Percentiles rank a stretch among this genome's conserved stretches.
Conservation (phyloP, 176 grass and related monocot species). For the Chrysopogon serrulatus region DNA sequence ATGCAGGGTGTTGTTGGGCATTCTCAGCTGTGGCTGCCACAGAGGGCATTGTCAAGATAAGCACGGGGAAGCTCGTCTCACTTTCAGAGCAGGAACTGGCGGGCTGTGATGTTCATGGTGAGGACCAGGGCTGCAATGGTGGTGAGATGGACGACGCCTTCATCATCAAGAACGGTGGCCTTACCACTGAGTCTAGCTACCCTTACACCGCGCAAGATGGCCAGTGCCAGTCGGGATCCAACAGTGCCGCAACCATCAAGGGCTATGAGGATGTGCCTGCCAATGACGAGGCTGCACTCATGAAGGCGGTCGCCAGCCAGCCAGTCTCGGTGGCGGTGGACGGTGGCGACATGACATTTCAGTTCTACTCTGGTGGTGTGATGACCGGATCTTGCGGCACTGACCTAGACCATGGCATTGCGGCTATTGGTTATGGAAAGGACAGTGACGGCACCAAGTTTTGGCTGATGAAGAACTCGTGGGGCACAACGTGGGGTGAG, state of each 20-base stretch:
- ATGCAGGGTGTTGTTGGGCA: conserved; percentile 33
- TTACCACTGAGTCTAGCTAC: conserved; percentile 21
- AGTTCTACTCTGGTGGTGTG: conserved; percentile 41
- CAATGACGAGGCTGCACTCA: conserved; percentile 27
- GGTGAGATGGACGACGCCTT: conserved; percentile 44
- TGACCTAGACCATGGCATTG: conserved; percentile 31
- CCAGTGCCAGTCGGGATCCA: conserved; percentile 17
- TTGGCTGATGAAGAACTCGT: conserved; percentile 19
- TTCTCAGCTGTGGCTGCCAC: conserved; percentile 36
- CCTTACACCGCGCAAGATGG: conserved; percentile 23
- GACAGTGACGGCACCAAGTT: conserved; percentile 16
- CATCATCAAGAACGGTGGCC: conserved; percentile 3
- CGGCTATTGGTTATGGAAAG: conserved; percentile 31
- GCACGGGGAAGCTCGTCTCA: conserved; percentile 30
- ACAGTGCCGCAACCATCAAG: not conserved
- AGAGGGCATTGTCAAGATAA: conserved; percentile 37
- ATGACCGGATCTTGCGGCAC: conserved; percentile 22
- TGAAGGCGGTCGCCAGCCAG: conserved; percentile 42
- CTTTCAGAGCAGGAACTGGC: conserved; percentile 49
- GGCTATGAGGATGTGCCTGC: conserved; percentile 34
- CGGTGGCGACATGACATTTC: conserved; percentile 27
- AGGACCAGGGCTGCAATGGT: conserved; percentile 41
- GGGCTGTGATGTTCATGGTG: conserved; percentile 29
- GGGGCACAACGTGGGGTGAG: conserved; percentile 1
- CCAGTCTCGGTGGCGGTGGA: conserved; percentile 39